Evolutionary conservation across 2,329 filamentous ascomycete species (phyloP), one percentile per base, ranked within the genome.

Genomic region (Ophioceras dolichostomum): DNA sequence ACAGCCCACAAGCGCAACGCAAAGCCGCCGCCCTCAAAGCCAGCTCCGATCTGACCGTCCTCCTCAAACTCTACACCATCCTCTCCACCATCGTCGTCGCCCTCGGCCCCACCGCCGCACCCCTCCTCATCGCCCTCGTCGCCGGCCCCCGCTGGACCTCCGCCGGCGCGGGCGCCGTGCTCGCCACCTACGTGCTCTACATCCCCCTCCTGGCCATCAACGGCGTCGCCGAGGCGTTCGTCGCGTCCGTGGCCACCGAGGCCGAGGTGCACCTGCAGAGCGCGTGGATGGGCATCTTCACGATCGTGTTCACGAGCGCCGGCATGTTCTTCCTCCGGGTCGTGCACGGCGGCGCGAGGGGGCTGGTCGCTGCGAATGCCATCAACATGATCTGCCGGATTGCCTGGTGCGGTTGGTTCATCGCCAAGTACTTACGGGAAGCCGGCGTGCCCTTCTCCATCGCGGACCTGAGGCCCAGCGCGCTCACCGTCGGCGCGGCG

Each of bases 171-270:
- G 79, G 79, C 5, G 58, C 69, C 8, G 79, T 91, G 4, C 68
- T 98, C 6, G 76, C 79, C 0, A 71, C 70, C 0, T 98, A 95
- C 58, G 88, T 85, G 61, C 87, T 86, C 57, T 96, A 94, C 61
- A 84, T 98, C 41, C 91, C 91, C 0, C 76, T 96, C 19, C 70
- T 96, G 4, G 91, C 89, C 3, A 63, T 94, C 49, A 98, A 98
- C 52, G 91, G 91, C 36, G 75, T 96, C 17, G 76, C 82, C 2
- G 91, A 98, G 60, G 85, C 87, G 0, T 96, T 98, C 49, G 88
- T 96, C 13, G 80, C 88, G 1, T 86, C 85, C 2, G 84, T 93
- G 1, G 88, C 89, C 1, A 79, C 73, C 0, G 72, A 85, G 44
- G 59, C 68, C 4, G 72, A 96, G 46, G 73, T 98, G 3, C 76